Conservation (phyloP, 495 filamentous ascomycete species). For the Rhypophila decipiens region DNA sequence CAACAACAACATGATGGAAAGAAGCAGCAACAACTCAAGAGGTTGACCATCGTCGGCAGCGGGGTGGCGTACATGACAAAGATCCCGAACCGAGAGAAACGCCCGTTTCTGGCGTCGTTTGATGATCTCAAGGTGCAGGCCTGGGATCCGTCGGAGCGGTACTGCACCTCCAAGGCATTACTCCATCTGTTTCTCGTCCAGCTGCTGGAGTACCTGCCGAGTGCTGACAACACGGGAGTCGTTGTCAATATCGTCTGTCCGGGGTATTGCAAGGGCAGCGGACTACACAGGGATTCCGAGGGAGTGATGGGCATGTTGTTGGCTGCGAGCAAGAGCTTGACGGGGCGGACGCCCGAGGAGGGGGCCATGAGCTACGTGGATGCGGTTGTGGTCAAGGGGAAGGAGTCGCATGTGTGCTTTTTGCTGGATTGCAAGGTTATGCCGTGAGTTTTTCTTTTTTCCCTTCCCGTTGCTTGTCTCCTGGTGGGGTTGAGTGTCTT, state of each 20-base stretch:
- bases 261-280: not conserved
- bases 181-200: not conserved
- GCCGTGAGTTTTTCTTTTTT: not conserved
- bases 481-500: too few species aligned
- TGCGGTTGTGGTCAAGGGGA: not conserved
- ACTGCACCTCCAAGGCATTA: not conserved
- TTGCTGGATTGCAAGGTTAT: not conserved
- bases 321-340: not conserved
- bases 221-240: not conserved
- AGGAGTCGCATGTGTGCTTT: constrained; percentile 1
- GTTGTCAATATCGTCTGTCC: not conserved
- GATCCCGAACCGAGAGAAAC: not conserved
- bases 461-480: not conserved
- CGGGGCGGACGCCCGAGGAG: not conserved
- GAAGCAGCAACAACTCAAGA: not conserved
- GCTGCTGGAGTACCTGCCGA: not conserved
- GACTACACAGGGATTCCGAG: not conserved
- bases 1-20: not conserved
- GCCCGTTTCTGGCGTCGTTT: not conserved
- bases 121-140: not conserved
- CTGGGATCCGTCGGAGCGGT: not conserved
- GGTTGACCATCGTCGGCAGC: not conserved
- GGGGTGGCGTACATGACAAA: not conserved
- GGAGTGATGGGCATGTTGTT: not conserved
- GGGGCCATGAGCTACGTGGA: not conserved